Base-by-base conservation (phyloP, 768 basidiomycete species). In the Rhodotorula paludigena region DNA sequence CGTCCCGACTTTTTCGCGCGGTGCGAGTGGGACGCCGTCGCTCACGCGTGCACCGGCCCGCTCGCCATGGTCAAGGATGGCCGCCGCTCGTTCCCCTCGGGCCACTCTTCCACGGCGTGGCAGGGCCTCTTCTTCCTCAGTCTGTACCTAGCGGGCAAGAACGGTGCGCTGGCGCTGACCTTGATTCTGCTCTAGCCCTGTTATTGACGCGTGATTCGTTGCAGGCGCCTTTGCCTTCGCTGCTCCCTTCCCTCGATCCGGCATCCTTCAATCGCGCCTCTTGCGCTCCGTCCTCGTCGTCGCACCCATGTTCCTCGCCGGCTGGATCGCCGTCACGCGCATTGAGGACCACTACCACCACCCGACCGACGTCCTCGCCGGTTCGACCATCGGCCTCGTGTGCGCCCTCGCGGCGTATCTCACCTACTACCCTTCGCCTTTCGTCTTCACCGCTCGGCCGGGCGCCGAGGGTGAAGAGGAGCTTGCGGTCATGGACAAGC, bases 91-190 rank as follows among this genome's bases (percentile, higher is more conserved):
- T 68, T 73, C 53, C 68, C 68, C 9, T 69, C 62, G 25, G 71
- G 75, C 20, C 75, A 74, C 60, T 76, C 75, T 28, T 73, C 68
- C 28, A 66, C 67, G 5, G 53, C 75, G 11, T 73, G 66, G 53
- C 73, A 68, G 45, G 73, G 66, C 23, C 51, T 71, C 38, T 28
- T 69, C 48, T 69, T 70, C 60, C 62, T 74, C n/a, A 6, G 64
- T 4, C 63, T 73, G 20, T 74, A 73, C 66, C 53, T 70, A 11
- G 64, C 70, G 3, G 66, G 69, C n/a, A 72, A 75, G 57, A 72
- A 66, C 44, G 72, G 59, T 58, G 18, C 23, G 48, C n/a, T n/a
- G n/a, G n/a, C n/a, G n/a, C n/a, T n/a, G n/a, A n/a, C n/a, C n/a
- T n/a, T n/a, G n/a, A n/a, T n/a, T n/a, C n/a, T n/a, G n/a, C n/a